Evolutionary conservation across 169 alveolate genomes (phyloP).

Genomic region (Plasmodium knowlesi): DNA sequence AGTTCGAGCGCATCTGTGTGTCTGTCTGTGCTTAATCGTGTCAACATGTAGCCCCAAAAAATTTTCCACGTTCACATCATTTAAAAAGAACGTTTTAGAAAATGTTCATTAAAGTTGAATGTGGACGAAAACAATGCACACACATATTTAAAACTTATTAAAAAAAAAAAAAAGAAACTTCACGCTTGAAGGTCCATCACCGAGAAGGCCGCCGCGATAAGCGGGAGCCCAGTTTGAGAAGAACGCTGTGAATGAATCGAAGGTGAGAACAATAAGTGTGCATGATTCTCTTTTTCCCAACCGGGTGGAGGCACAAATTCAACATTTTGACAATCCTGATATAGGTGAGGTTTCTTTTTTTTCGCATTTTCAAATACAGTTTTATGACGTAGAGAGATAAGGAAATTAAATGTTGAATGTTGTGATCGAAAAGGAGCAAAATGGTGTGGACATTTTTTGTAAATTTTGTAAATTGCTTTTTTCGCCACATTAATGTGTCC

Average conservation of each 20-base stretch:
- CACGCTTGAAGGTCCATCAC: not conserved
- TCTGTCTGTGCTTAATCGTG: not conserved
- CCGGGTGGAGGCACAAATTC: conserved; percentile 26
- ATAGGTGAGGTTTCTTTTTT: conserved; percentile 28
- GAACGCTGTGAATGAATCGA: not conserved
- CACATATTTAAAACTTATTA: not conserved
- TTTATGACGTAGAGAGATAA: conserved; percentile 14
- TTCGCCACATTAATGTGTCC: not conserved
- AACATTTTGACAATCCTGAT: conserved; percentile 32
- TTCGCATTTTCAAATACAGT: conserved; percentile 13
- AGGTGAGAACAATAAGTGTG: conserved; percentile 1
- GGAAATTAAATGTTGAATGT: conserved; percentile 4
- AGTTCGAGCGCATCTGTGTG: not conserved
- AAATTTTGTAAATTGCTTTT: not conserved
- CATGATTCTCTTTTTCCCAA: conserved; percentile 16
- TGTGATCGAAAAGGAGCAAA: conserved; percentile 12
- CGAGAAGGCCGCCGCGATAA: not conserved
- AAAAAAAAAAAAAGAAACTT: not conserved
- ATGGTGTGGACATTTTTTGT: not conserved
- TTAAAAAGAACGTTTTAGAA: not conserved
- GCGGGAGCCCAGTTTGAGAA: not conserved
- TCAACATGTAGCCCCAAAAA: not conserved
- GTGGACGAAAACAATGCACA: not conserved
- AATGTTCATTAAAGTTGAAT: not conserved
- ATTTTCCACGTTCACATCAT: not conserved